These are phyloP conservation scores for Herpetospermum pedunculosum DNA, from an alignment of 306 rosid species.

Conservation along the genomic window DNA sequence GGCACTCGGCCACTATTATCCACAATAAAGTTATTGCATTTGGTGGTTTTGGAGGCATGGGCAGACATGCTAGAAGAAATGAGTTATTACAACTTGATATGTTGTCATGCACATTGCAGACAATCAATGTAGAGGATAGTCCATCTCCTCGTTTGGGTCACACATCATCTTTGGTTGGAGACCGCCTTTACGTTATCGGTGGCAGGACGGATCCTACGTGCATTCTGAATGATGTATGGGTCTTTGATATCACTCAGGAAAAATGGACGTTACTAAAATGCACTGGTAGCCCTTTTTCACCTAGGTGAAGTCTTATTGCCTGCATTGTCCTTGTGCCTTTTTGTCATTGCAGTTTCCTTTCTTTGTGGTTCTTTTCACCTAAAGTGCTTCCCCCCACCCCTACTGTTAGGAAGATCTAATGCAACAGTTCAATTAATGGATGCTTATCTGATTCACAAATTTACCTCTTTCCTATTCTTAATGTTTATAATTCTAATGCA, in stretches of 20 bases:
- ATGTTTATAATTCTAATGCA: slow-evolving; percentile 21
- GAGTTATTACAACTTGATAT: slow-evolving; percentile 49
- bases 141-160: slow-evolving; percentile 72
- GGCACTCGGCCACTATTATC: slow-evolving; percentile 45
- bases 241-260: slow-evolving; percentile 29
- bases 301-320: slow-evolving; percentile 39
- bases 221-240: slow-evolving; percentile 72
- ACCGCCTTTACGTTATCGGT: slow-evolving; percentile 58
- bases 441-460: not conserved
- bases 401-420: not conserved
- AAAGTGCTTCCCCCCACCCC: not conserved
- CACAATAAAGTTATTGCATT: slow-evolving; percentile 36
- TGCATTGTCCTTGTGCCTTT: not conserved
- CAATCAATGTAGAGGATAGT: slow-evolving; percentile 18
- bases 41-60: slow-evolving; percentile 95
- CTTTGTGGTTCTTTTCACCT: not conserved
- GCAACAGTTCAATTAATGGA: not conserved
- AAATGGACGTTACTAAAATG: slow-evolving; percentile 48
- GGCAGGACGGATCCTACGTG: slow-evolving; percentile 79
- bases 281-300: slow-evolving; percentile 45
- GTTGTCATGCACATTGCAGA: slow-evolving; percentile 33
- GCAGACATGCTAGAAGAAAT: slow-evolving; percentile 77
- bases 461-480: not conserved
- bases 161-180: slow-evolving; percentile 57
- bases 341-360: not conserved